These are phyloP conservation scores for Raffaelea albimanens DNA, from an alignment of 2,329 filamentous ascomycete species.

Conservation along the genomic window DNA sequence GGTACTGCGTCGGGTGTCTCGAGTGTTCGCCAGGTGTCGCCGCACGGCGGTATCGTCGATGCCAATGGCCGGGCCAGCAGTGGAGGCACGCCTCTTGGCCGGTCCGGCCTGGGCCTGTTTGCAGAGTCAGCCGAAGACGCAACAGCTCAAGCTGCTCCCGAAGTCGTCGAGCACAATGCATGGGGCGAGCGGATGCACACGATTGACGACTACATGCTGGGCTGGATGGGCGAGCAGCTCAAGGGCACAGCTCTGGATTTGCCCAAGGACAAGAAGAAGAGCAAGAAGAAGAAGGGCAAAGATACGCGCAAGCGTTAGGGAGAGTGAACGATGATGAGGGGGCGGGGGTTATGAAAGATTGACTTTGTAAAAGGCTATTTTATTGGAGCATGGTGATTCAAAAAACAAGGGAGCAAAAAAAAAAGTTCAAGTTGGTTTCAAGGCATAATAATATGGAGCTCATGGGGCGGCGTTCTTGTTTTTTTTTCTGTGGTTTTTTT, in stretches of 20 bases:
- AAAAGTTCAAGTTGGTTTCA: too few species aligned
- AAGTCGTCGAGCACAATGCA: conserved; percentile 48
- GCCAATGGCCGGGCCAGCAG: background rate
- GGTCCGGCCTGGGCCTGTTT: conserved; percentile 27
- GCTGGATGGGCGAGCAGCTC: conserved; percentile 54
- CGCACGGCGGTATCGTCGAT: conserved; percentile 29
- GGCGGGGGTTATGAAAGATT: too few species aligned
- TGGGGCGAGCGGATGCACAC: conserved; percentile 48
- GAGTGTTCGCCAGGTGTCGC: conserved; percentile 42
- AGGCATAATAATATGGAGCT: too few species aligned
- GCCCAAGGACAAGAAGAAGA: conserved; percentile 55
- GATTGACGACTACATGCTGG: conserved; percentile 69
- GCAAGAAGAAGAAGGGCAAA: conserved; percentile 49
- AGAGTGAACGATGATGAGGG: background rate
- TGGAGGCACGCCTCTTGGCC: conserved; percentile 13
- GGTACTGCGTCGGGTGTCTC: conserved; percentile 36
- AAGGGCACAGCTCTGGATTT: conserved; percentile 51
- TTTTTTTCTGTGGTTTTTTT: background rate
- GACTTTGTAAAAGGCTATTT: too few species aligned
- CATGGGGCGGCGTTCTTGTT: background rate
- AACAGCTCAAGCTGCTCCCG: conserved; percentile 24
- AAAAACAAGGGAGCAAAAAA: too few species aligned
- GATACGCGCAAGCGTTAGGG: conserved; percentile 41
- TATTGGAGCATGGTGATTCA: too few species aligned
- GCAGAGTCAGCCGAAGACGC: conserved; percentile 25